Base-by-base conservation (phyloP, 1,284 basidiomycete genomes). In the Naganishia cerealis region DNA sequence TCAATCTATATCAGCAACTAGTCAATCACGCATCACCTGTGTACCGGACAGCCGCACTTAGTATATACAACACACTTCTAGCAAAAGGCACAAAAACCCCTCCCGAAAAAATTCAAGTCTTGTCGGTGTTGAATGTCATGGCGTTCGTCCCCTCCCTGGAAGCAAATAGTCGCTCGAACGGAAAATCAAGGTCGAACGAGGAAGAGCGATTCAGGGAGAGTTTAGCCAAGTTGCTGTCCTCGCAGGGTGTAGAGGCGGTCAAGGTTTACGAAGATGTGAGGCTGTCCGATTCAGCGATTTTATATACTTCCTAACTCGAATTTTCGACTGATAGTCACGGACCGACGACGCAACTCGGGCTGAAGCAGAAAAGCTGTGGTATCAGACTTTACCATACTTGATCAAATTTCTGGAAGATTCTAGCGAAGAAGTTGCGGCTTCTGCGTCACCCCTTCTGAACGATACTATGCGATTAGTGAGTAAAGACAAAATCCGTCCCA, bases 71-170 rank as follows among this genome's bases (percentile, higher is more conserved):
- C 24, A 89, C 90, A 40, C 91, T 99, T 66, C 84, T 96, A 29
- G 84, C 86, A 43, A 99, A 99, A 80, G 96, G 97, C 18, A 86
- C 99, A 71, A 95, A 98, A 77, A 92, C 93, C 75, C 88, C 93
- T 0, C 81, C 84, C 2, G 94, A 98, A 80, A 96, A 98, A 81
- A 81, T 99, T 9, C 88, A 93, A 74, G 84, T 99, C 13, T 86
- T 98, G 72, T 90, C 92, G 75, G 90, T 96, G 1, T 86, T 99
- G 54, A 90, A 94, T 57, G 82, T 97, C 7, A 87, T 88, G 5
- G 85, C 89, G 68, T 87, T 95, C 26, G 81, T 97, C 6, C 87
- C 87, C 61, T 88, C 89, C 1, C 81, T 96, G 29, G 91, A 94
- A 81, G 80, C 85, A 16, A 88, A 88, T 76, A 94, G 91, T 8